Evolutionary conservation across 1,139 yeast genomes (phyloP), one percentile per base, ranked within the genome.

Genomic region (Komagataea norvegica): DNA sequence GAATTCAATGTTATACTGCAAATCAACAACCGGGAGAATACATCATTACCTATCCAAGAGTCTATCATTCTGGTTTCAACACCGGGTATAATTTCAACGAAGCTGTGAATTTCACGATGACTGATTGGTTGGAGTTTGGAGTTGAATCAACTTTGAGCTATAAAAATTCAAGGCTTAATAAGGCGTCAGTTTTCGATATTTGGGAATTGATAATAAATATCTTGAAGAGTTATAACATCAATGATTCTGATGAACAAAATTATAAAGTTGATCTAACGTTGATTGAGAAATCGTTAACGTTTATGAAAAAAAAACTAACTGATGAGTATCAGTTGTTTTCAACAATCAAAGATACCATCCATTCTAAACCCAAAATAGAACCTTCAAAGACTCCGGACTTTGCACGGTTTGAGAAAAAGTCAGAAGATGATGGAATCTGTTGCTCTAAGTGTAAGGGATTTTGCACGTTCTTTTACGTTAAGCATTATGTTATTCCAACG

Each of bases 21-120:
- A 78, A 87, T 47, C 98, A 89, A 56, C 65, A 76, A 15, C 85
- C 95, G 1, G 89, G 89, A 37, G 91, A 83, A 53, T 81, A 77
- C 55, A 74, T 83, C 6, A 64, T 83, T 4, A 83, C 93, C 0
- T 83, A 74, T 51, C 93, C 93, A 0, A 68, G 79, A 47, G 89
- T 84, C 17, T 83, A 82, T 53, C 93, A 83, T 59, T 79, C 89
- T 3, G 93, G 93, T 0, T 83, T 83, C 59, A 83, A 83, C 52
- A 70, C 79, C 45, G 93, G 91, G 0, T 81, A 74, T 54, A 83
- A 83, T 54, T 72, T 83, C 43, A 85, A 85, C 44, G 93, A 83
- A 52, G 88, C 91, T 3, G 93, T 83, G 8, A 83, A 83, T 54
- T 83, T 83, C 57, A 83, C 89, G 4, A 68, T 78, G 68, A 72